Base-by-base conservation (phyloP, 208 protist species). In the Acanthamoeba lugdunensis region DNA sequence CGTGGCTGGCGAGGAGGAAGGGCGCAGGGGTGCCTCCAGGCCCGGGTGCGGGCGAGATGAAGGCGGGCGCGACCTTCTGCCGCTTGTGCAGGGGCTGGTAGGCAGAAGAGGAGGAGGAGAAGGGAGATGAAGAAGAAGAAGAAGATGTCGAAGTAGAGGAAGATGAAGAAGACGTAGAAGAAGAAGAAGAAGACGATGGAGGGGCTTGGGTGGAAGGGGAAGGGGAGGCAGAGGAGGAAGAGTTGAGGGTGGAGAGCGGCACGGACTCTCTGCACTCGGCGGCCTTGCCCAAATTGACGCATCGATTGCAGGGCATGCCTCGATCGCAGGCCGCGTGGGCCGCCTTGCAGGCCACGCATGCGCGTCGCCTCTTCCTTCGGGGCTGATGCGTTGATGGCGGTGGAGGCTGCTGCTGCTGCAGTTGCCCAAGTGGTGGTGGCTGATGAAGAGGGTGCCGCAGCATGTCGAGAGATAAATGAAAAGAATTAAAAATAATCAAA, bases 301-400 rank as follows among this genome's bases (percentile, higher is more conserved):
- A 93, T 52, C 89, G 89, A 16, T n/a, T 65, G 67, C 89, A 93
- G 67, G 89, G 89, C 67, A 41, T 50, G 50, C 25, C 65, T 6
- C 58, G 28, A 45, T 93, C 89, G 67, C 89, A 93, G 5, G 89
- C 89, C 41, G 89, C 89, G 50, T 93, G 89, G 30, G 89, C 89
- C 21, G 58, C 67, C 89, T 93, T 93, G 89, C 89, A 93, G 21
- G 45, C 50, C n/a, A 93, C 48, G 14, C 89, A 93, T 23, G 89
- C 89, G 7, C 89, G 63, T n/a, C 30, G 41, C 65, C 89, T 93
- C 89, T 93, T 33, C 65, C 52, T 93, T 92, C 50, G 50, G 23
- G 9, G 8, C 84, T 84, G 75, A 16, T 9, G 45, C n/a, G 11
- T 33, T 58, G 75, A 7, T 8, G 45, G 45, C 45, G 75, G 23